phyloP scores from a whole-genome alignment of 495 filamentous ascomycete genomes.

The Baudoinia panamericana region DNA sequence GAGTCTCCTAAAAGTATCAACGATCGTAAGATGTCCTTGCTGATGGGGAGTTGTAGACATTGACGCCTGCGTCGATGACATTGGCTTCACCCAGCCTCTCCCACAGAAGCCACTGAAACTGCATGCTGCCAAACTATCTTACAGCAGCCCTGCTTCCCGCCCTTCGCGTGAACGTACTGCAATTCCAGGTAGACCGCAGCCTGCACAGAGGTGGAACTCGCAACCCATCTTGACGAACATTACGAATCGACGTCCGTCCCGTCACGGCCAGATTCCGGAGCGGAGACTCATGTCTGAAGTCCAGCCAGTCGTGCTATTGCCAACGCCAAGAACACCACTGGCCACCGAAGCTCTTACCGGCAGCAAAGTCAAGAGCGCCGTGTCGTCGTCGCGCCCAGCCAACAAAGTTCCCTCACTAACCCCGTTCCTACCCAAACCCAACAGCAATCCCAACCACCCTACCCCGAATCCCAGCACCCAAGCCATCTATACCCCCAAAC shows the following conservation, averaged over 20 bases:
- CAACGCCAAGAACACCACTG: slow-evolving; percentile 4
- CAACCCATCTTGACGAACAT: slow-evolving; percentile 13
- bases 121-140: neutral
- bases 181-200: slow-evolving; percentile 3
- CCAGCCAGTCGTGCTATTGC: slow-evolving; percentile 3
- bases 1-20: neutral
- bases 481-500: neutral
- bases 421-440: too few relatives aligned
- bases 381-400: neutral
- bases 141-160: slow-evolving; percentile 11
- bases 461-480: too few relatives aligned
- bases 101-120: neutral
- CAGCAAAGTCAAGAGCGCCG: neutral
- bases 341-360: neutral
- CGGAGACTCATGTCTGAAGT: slow-evolving; percentile 14
- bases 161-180: neutral
- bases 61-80: slow-evolving; percentile 1
- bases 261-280: slow-evolving; percentile 13
- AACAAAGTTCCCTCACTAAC: neutral
- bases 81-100: neutral
- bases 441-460: too few relatives aligned
- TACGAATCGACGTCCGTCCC: slow-evolving; percentile 8
- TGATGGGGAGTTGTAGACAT: neutral
- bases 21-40: too few relatives aligned
- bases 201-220: slow-evolving; percentile 17